A percentile compares a stretch with the other conserved stretches of the same genome.
Conservation (phyloP, 2,329 filamentous ascomycete genomes). For the Penicillium sp. region DNA sequence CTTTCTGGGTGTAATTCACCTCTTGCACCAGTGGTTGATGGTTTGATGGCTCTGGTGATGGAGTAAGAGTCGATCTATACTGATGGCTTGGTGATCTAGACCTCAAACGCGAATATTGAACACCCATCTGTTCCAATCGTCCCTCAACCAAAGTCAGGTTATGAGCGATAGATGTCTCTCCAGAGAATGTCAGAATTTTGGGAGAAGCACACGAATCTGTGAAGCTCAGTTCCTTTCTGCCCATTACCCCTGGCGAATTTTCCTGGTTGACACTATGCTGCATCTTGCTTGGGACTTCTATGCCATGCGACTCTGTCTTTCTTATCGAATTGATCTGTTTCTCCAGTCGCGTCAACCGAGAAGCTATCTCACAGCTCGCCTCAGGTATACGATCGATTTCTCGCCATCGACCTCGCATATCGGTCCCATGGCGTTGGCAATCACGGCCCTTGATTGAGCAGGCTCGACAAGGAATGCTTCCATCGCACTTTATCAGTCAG, state of each 20-base stretch:
- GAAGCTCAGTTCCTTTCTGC: background rate
- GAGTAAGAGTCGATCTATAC: constrained; percentile 15
- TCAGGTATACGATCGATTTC: background rate
- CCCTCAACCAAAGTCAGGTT: constrained; percentile 26
- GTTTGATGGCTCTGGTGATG: constrained; percentile 6
- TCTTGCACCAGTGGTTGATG: background rate
- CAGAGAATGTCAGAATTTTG: constrained; percentile 22
- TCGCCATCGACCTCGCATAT: constrained; percentile 21
- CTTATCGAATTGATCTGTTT: background rate
- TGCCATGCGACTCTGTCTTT: background rate
- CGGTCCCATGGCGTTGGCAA: constrained; percentile 12
- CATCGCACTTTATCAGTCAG: constrained; percentile 21
- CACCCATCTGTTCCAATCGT: constrained; percentile 21
- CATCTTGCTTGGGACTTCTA: background rate
- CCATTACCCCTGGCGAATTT: background rate
- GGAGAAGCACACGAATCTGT: background rate
- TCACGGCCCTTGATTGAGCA: constrained; percentile 13
- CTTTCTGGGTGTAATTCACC: background rate
- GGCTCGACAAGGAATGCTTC: constrained; percentile 20
- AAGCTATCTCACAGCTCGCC: background rate
- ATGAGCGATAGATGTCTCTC: constrained; percentile 27
- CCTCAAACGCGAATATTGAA: constrained; percentile 11
- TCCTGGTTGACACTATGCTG: background rate
- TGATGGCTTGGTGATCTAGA: constrained; percentile 8
- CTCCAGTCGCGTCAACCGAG: constrained; percentile 13